These are phyloP conservation scores for Cladorrhinum sp. DNA, from an alignment of 2,329 filamentous ascomycete species.

Conservation along the genomic window DNA sequence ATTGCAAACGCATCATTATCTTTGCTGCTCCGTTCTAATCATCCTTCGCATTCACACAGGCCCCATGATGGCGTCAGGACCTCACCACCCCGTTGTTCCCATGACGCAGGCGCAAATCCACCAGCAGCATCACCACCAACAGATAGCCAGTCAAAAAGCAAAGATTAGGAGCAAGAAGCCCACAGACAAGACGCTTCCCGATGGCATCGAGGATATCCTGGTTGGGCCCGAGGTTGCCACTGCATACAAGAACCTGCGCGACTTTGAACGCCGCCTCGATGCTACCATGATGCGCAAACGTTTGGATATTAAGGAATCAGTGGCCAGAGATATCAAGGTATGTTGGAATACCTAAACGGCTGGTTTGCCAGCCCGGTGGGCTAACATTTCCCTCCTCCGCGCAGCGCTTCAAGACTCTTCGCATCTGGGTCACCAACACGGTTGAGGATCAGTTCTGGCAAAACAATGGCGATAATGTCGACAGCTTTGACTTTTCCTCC, in stretches of 20 bases:
- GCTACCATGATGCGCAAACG: conserved; percentile 92
- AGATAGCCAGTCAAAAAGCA: conserved; percentile 59
- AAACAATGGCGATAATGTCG: conserved; percentile 56
- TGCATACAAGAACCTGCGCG: conserved; percentile 79
- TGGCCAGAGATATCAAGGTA: conserved; percentile 70
- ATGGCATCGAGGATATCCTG: conserved; percentile 73
- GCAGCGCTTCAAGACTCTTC: conserved; percentile 76
- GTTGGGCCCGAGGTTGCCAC: conserved; percentile 72
- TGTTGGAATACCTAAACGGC: conserved; percentile 6
- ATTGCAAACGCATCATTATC: not conserved
- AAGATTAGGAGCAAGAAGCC: conserved; percentile 84
- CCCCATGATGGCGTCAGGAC: conserved; percentile 57
- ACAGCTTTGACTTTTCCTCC: conserved; percentile 76
- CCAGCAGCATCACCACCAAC: conserved; percentile 42
- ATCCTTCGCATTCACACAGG: conserved; percentile 34
- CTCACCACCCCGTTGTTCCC: conserved; percentile 49
- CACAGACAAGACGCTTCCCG: conserved; percentile 91
- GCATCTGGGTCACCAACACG: conserved; percentile 93
- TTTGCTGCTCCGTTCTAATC: conserved; percentile 1
- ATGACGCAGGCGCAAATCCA: conserved; percentile 54
- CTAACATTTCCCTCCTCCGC: conserved; percentile 5
- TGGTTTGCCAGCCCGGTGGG: not conserved
- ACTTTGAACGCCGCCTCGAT: conserved; percentile 84
- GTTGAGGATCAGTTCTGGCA: conserved; percentile 96
- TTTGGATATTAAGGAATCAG: conserved; percentile 81